Base-by-base conservation (phyloP, 148 eudicot species). In the Fallopia convolvulus region DNA sequence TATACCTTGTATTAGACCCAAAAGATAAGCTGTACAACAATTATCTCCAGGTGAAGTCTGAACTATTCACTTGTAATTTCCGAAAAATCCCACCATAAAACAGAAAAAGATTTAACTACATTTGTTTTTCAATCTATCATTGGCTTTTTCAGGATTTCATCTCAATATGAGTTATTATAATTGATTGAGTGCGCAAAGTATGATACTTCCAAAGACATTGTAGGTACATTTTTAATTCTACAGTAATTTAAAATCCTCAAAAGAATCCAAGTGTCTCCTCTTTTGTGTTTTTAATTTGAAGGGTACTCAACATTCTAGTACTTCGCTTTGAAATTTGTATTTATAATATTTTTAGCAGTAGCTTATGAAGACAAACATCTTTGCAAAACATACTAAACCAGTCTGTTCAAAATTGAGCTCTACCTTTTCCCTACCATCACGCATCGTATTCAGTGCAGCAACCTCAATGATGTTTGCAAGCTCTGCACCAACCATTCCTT, bases 401-500 rank as follows among this genome's bases (percentile, higher is more conserved):
- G 74, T 33, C 48, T 70, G 72, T 75, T 77, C 47, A 75, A 70
- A 53, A 26, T 21, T 20, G 39, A 86, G 23, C 21, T 58, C 26
- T 87, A 92, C 98, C 98, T 94, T 97, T 58, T 85, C 85, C 84
- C 97, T 88, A 78, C 90, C 88, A 63, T 92, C 98, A 75, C 98
- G 95, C 90, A 94, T 80, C 92, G 92, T 92, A 79, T 85, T 86
- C 50, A 92, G 76, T 79, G 95, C 97, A 79, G 97, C 95, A 85
- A 94, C 89, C 88, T 94, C 98, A 77, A 94, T 66, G 52, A 92
- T 87, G 81, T 94, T 94, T 76, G 98, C 98, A 61, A 94, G 87
- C 87, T 94, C 98, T 5, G 98, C 97, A 78, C 98, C 98, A 74
- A 89, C 93, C 98, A 94, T 94, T 80, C 98, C 97, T 78, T 88